A percentile compares a stretch with the other conserved stretches of the same genome.
These are phyloP conservation scores for Mychonastes homosphaera DNA, from an alignment of 139 green algal species.

Conservation along the genomic window DNA sequence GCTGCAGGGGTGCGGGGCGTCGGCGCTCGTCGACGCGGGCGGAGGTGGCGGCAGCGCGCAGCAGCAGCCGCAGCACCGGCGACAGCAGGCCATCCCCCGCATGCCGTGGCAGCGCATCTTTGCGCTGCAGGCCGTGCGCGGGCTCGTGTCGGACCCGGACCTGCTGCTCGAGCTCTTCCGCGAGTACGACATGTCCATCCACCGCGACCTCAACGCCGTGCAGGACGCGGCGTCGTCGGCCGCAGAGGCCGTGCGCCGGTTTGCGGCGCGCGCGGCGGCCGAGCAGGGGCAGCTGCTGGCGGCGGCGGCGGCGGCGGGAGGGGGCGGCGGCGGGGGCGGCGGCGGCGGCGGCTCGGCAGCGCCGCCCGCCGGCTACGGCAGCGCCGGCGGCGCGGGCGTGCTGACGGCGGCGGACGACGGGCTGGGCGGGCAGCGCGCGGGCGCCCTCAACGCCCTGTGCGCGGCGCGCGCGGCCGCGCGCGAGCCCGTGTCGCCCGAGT, in stretches of 20 bases:
- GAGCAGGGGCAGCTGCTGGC: conserved; percentile 11
- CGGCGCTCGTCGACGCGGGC: background rate
- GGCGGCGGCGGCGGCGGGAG: background rate
- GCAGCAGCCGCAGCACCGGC: too few relatives aligned
- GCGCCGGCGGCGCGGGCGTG: too few relatives aligned
- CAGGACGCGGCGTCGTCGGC: conserved; percentile 12
- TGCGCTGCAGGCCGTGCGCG: conserved; percentile 29
- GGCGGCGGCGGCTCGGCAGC: background rate
- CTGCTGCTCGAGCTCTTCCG: conserved; percentile 27
- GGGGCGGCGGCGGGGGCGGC: background rate
- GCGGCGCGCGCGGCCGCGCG: conserved; percentile 2
- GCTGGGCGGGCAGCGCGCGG: too few relatives aligned
- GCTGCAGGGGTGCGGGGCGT: conserved; percentile 30
- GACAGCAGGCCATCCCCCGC: background rate
- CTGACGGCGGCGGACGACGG: too few relatives aligned
- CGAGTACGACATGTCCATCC: conserved; percentile 31
- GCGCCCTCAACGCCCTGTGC: conserved; percentile 3
- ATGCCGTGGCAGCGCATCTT: conserved; percentile 35
- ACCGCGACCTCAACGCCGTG: conserved; percentile 30
- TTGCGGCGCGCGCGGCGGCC: background rate
- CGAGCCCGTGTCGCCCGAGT: conserved; percentile 8
- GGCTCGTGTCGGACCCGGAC: conserved; percentile 19
- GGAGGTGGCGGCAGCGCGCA: conserved; percentile 10
- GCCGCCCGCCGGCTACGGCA: too few relatives aligned
- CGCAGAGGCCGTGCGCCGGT: conserved; percentile 8